These are phyloP conservation scores for Colletotrichum liriopes DNA, from an alignment of 2,329 filamentous ascomycete species.

Conservation along the genomic window DNA sequence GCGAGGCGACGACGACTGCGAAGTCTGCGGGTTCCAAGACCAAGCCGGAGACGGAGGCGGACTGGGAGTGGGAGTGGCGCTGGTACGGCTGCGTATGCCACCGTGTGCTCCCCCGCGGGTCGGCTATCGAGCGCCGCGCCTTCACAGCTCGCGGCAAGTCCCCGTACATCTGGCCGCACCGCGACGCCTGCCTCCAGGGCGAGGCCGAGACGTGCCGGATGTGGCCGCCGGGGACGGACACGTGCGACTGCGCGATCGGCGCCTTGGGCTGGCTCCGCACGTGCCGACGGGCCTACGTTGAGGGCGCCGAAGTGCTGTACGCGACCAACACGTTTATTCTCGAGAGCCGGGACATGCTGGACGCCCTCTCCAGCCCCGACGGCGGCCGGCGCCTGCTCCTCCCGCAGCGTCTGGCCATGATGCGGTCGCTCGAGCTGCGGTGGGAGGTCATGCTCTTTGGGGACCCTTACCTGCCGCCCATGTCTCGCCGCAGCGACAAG, in stretches of 20 bases:
- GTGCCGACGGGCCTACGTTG: slow-evolving; percentile 52
- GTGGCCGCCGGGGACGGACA: slow-evolving; percentile 44
- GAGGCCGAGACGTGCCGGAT: slow-evolving; percentile 38
- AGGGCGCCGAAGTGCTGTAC: slow-evolving; percentile 51
- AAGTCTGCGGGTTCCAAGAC: slow-evolving; percentile 6
- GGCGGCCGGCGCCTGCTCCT: slow-evolving; percentile 39
- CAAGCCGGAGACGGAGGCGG: slow-evolving; percentile 34
- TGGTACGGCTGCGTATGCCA: slow-evolving; percentile 50
- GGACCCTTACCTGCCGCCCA: slow-evolving; percentile 3
- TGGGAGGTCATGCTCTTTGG: slow-evolving; percentile 46
- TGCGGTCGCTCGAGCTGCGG: slow-evolving; percentile 47
- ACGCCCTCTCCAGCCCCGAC: no score
- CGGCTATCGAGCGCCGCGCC: neutral
- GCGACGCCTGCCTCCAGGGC: slow-evolving; percentile 18
- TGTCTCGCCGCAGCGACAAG: neutral
- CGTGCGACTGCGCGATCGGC: slow-evolving; percentile 46
- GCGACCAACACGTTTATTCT: slow-evolving; percentile 47
- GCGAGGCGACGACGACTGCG: slow-evolving; percentile 27
- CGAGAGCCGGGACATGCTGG: no score
- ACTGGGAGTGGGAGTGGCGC: slow-evolving; percentile 41
- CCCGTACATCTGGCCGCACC: slow-evolving; percentile 8
- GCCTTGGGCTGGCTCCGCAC: slow-evolving; percentile 51
- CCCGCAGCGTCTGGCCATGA: slow-evolving; percentile 45
- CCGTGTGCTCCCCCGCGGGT: slow-evolving; percentile 39
- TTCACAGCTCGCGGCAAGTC: neutral